phyloP scores from a whole-genome alignment of 1,284 basidiomycete genomes.

The Rhodofomes roseus region DNA sequence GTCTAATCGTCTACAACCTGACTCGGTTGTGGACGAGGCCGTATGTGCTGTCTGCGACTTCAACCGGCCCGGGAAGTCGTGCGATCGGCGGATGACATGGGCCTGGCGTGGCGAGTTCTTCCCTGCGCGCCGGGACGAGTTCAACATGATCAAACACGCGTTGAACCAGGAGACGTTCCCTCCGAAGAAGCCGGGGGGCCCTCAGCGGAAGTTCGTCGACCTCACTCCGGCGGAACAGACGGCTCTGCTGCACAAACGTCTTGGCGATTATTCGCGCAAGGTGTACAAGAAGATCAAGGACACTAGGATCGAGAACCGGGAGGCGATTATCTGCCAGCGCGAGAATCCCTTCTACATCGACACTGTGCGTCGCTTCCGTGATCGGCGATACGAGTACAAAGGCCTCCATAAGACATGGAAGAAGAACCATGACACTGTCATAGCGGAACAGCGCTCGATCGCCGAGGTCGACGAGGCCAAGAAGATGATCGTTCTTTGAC shows the following conservation, averaged over 20 bases:
- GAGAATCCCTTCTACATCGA: conserved; percentile 99
- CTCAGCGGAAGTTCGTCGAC: conserved; percentile 82
- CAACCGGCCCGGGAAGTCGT: conserved; percentile 94
- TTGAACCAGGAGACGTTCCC: conserved; percentile 95
- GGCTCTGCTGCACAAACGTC: conserved; percentile 90
- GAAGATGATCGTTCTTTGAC: conserved; percentile 99
- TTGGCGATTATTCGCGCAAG: conserved; percentile 98
- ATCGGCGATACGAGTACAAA: conserved; percentile 99
- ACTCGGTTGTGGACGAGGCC: conserved; percentile 96
- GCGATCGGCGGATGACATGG: conserved; percentile 95
- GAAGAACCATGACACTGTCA: conserved; percentile 88
- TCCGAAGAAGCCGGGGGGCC: conserved; percentile 68
- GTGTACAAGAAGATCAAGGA: conserved; percentile 99
- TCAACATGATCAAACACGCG: conserved; percentile 98
- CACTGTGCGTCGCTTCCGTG: conserved; percentile 95
- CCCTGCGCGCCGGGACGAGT: conserved; percentile 96
- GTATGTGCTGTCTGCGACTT: conserved; percentile 98
- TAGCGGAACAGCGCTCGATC: conserved; percentile 66
- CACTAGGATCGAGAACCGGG: conserved; percentile 91
- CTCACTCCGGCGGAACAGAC: conserved; percentile 87
- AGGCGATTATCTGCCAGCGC: conserved; percentile 95
- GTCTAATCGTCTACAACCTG: conserved; percentile 97
- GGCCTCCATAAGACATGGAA: conserved; percentile 99
- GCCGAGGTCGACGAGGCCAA: conserved; percentile 94
- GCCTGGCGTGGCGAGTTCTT: conserved; percentile 99